These are phyloP conservation scores for Sclerotinia sclerotiorum DNA, from an alignment of 2,329 filamentous ascomycete species.

Conservation along the genomic window DNA sequence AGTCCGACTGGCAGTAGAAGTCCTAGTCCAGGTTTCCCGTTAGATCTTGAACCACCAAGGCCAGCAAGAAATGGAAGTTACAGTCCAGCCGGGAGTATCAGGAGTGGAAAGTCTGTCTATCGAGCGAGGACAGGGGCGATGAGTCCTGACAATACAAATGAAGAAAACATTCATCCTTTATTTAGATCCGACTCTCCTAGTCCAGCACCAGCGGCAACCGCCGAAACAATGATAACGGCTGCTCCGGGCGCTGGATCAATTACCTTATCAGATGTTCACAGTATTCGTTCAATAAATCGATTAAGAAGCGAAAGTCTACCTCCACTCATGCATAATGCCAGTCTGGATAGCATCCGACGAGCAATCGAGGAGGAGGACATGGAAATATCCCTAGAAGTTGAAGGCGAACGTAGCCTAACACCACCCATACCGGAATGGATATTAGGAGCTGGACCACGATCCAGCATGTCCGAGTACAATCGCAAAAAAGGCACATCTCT, in stretches of 20 bases:
- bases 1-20: conserved; percentile 64
- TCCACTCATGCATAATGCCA: conserved; percentile 52
- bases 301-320: conserved; percentile 58
- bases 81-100: conserved; percentile 35
- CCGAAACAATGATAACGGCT: conserved; percentile 69
- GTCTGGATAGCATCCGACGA: conserved; percentile 46
- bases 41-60: conserved; percentile 55
- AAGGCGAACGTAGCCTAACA: conserved; percentile 52
- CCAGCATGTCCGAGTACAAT: conserved; percentile 50
- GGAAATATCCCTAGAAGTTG: conserved; percentile 28
- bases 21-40: conserved; percentile 59
- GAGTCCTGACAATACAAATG: conserved; percentile 45
- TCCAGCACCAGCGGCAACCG: conserved; percentile 64
- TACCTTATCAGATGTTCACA: conserved; percentile 52
- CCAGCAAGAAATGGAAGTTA: conserved; percentile 37
- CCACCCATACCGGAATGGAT: conserved; percentile 64
- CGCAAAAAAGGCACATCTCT: conserved; percentile 31
- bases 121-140: conserved; percentile 23
- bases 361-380: conserved; percentile 38
- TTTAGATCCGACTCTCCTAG: conserved; percentile 71
- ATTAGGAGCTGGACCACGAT: conserved; percentile 52
- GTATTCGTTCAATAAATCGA: conserved; percentile 52
- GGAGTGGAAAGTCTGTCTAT: conserved; percentile 26
- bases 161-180: conserved; percentile 74
- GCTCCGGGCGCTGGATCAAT: conserved; percentile 67